Evolutionary conservation across 164 flowering plant genomes (phyloP).

Genomic region (Aristolochia fimbriata): DNA sequence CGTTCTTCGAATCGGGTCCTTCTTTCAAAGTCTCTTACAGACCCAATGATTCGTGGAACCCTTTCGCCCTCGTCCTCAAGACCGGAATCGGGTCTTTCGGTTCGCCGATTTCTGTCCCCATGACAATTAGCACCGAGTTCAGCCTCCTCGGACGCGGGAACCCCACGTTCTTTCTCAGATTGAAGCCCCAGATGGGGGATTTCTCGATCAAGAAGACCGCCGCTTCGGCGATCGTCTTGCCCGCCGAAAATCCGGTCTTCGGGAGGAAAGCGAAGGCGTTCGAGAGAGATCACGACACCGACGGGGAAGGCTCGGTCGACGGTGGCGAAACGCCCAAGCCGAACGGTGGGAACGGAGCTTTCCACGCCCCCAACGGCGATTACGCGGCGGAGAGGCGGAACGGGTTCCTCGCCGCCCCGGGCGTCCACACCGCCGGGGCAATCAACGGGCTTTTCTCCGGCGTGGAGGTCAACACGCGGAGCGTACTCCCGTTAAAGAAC

Average conservation of each 20-base stretch:
- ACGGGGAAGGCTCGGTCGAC: constrained; percentile 7
- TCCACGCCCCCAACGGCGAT: constrained; percentile 2
- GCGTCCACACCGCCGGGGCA: neutral
- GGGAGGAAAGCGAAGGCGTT: constrained; percentile 23
- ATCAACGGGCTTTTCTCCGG: constrained; percentile 27
- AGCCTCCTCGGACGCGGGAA: constrained; percentile 33
- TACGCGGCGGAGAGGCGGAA: constrained; percentile 8
- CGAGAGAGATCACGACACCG: constrained; percentile 15
- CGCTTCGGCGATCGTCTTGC: constrained; percentile 4
- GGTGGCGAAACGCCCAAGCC: constrained; percentile 6
- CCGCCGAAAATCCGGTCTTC: constrained; percentile 3
- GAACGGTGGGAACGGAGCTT: constrained; percentile 7
- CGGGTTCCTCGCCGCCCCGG: constrained; percentile 2
- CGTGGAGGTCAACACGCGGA: constrained; percentile 42
- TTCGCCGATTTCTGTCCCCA: constrained; percentile 47
- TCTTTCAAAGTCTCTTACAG: constrained; percentile 43
- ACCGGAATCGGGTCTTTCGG: constrained; percentile 65
- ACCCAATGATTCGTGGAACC: constrained; percentile 58
- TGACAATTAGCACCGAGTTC: constrained; percentile 68
- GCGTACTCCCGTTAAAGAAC: constrained; percentile 37
- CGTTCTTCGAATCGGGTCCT: constrained; percentile 67
- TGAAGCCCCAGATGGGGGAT: constrained; percentile 60
- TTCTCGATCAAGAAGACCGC: constrained; percentile 41
- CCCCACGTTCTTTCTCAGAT: constrained; percentile 57
- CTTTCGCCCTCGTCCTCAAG: constrained; percentile 49